Conservation (phyloP, 1,284 basidiomycete genomes). For the Ceratobasidium sp. region DNA sequence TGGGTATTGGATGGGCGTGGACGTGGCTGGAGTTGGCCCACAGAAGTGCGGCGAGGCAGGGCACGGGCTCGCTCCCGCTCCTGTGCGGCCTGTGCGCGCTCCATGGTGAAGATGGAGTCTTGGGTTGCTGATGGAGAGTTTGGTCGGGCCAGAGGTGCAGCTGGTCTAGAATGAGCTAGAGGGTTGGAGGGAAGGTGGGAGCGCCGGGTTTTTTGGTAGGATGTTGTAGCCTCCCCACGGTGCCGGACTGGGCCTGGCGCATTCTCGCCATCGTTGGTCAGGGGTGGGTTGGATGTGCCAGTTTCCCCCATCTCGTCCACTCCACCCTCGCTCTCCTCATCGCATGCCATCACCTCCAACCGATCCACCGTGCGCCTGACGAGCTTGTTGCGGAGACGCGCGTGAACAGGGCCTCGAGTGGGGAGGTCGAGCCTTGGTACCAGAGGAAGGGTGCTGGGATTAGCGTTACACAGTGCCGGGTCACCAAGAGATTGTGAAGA, state of each 20-base stretch:
- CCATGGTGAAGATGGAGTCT: neutral
- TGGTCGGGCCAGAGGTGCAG: neutral
- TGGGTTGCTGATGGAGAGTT: neutral
- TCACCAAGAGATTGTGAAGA: neutral
- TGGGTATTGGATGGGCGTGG: neutral
- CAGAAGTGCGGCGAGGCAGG: neutral
- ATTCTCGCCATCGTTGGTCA: neutral
- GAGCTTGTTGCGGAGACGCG: neutral
- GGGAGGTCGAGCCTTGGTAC: neutral
- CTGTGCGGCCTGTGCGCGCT: neutral
- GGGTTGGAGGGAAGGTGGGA: neutral
- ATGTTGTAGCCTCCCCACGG: neutral
- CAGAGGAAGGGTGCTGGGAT: neutral
- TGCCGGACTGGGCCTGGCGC: neutral
- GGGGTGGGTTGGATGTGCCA: neutral
- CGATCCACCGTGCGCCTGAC: neutral
- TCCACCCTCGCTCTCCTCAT: neutral
- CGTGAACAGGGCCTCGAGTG: neutral
- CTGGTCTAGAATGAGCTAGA: neutral
- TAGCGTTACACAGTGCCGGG: neutral
- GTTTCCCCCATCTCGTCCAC: neutral
- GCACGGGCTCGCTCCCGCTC: neutral
- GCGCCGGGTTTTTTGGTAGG: neutral
- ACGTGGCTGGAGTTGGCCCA: neutral
- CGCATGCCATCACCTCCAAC: neutral